These are phyloP conservation scores for Chloranthus sessilifolius DNA, from an alignment of 164 flowering plant species.

Conservation along the genomic window DNA sequence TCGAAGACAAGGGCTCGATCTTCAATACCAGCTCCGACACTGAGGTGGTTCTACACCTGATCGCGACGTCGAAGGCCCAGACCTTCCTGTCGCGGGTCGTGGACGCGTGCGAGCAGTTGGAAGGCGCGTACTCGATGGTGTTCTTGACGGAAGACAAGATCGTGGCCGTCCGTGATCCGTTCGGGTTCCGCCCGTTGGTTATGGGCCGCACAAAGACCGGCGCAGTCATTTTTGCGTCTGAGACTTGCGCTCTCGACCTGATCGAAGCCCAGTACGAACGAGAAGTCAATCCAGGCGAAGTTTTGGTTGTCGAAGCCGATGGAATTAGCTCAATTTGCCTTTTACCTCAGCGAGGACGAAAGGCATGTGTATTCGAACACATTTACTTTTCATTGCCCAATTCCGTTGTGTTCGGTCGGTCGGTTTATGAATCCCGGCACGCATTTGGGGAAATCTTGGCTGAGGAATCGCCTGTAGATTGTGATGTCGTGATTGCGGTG, in stretches of 20 bases:
- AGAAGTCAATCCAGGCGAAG: slow-evolving; percentile 87
- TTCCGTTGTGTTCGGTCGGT: slow-evolving; percentile 70
- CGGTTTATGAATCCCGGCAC: slow-evolving; percentile 69
- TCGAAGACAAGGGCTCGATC: slow-evolving; percentile 84
- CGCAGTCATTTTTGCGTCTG: slow-evolving; percentile 85
- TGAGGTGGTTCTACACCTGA: slow-evolving; percentile 86
- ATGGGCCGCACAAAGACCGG: slow-evolving; percentile 92
- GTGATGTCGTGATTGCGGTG: slow-evolving; percentile 91
- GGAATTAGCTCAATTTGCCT: slow-evolving; percentile 58
- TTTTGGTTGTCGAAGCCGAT: slow-evolving; percentile 64
- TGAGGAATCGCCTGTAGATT: slow-evolving; percentile 75
- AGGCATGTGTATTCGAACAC: slow-evolving; percentile 84
- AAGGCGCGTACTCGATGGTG: slow-evolving; percentile 92
- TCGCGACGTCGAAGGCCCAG: slow-evolving; percentile 68
- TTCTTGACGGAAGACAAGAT: slow-evolving; percentile 79
- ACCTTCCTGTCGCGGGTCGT: slow-evolving; percentile 72
- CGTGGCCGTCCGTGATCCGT: slow-evolving; percentile 85
- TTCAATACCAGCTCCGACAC: slow-evolving; percentile 86
- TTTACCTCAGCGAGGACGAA: slow-evolving; percentile 50
- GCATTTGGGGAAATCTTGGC: slow-evolving; percentile 70
- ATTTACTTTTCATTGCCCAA: slow-evolving; percentile 81
- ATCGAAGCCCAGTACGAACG: slow-evolving; percentile 85
- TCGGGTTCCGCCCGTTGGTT: slow-evolving; percentile 82
- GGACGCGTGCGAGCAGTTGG: slow-evolving; percentile 75
- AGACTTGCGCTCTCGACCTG: slow-evolving; percentile 85